phyloP scores from a whole-genome alignment of 2,329 filamentous ascomycete genomes.

The Sporothrix dimorphospora region DNA sequence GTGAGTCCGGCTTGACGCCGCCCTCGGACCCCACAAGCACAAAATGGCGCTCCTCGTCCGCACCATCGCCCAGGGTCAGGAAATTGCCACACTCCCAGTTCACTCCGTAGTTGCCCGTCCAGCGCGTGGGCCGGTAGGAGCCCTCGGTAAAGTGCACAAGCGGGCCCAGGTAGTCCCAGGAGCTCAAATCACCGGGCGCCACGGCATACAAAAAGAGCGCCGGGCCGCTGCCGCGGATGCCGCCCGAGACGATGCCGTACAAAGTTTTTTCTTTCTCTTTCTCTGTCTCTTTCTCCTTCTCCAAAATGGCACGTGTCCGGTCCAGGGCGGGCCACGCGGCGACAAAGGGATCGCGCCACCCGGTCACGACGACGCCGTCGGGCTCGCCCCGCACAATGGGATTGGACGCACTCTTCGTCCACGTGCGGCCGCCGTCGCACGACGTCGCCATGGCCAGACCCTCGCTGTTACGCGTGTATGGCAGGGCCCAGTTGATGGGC shows the following conservation, averaged over 20 bases:
- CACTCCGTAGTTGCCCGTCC: background rate
- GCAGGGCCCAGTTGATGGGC: background rate
- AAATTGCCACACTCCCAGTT: conserved; percentile 21
- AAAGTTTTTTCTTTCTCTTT: background rate
- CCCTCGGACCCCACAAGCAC: background rate
- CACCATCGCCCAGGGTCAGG: background rate
- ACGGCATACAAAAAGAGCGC: background rate
- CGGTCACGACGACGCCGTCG: background rate
- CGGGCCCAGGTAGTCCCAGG: conserved; percentile 3
- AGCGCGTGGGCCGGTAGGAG: background rate
- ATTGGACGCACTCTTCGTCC: background rate
- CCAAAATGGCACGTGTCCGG: background rate
- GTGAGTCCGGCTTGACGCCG: background rate
- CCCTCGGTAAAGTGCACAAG: background rate
- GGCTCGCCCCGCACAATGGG: conserved; percentile 9
- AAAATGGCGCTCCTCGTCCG: background rate
- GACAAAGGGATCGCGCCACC: conserved; percentile 1
- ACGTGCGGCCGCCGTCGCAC: background rate
- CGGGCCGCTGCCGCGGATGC: background rate
- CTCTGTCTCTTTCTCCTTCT: too few species aligned
- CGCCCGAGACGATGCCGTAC: conserved; percentile 11
- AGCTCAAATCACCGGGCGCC: background rate
- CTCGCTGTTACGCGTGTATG: background rate
- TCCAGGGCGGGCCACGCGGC: background rate
- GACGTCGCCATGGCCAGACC: background rate